Conservation (phyloP, 208 protist species). For the Trypanosoma congolense region DNA sequence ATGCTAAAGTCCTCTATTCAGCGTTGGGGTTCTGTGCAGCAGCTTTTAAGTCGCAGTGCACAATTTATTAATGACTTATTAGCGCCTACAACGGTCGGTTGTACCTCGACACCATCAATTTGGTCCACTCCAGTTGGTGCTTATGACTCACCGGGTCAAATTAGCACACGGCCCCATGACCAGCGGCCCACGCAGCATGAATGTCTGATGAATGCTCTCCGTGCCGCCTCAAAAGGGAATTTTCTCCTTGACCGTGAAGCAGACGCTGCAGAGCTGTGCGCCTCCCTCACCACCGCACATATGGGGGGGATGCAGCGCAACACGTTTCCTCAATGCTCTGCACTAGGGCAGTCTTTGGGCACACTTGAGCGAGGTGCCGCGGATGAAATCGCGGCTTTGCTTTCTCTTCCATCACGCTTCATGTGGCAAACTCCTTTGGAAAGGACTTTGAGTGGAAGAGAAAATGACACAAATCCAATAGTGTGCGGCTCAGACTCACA, state of each 20-base stretch:
- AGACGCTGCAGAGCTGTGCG: slow-evolving; percentile 6
- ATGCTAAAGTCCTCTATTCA: neutral
- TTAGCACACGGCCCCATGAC: neutral
- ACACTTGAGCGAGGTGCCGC: slow-evolving; percentile 24
- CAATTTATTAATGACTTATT: slow-evolving; percentile 6
- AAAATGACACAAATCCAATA: too few species aligned
- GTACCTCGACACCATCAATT: too few species aligned
- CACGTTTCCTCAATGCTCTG: slow-evolving; percentile 8
- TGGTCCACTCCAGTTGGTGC: too few species aligned
- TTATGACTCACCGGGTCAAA: neutral
- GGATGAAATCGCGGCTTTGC: slow-evolving; percentile 25
- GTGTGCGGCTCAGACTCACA: too few species aligned
- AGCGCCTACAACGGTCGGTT: too few species aligned
- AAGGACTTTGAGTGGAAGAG: too few species aligned
- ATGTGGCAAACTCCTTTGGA: too few species aligned
- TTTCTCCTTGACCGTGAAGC: slow-evolving; percentile 6
- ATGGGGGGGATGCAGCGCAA: slow-evolving; percentile 14
- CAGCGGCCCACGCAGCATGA: neutral
- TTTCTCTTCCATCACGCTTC: slow-evolving; percentile 41
- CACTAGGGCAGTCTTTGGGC: neutral
- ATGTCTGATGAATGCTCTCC: slow-evolving; percentile 1
- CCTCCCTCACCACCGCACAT: slow-evolving; percentile 13
- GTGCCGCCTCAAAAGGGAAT: neutral
- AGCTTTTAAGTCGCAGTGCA: slow-evolving; percentile 5
- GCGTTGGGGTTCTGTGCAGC: neutral